Evolutionary conservation across 345 rosid species (phyloP), one percentile per base, ranked within the genome.

Genomic region (Arabis alpina): DNA sequence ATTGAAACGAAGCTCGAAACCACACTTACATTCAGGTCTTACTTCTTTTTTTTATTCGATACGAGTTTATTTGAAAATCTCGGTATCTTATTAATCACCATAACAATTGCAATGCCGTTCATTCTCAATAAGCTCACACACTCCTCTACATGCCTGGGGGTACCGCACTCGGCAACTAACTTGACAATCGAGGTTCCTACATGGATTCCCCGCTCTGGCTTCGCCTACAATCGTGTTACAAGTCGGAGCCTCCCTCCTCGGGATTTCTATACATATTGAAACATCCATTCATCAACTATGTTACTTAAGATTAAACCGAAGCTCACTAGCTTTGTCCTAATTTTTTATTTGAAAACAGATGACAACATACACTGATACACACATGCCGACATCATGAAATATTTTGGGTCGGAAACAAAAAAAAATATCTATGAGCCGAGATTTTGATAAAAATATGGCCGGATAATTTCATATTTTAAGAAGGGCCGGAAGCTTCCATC

Each of bases 161-260:
- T 32, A 32, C 36, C 8, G 36, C 7, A 6, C 36, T 32, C 7
- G 36, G 7, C 36, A 32, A 11, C 45, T 19, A 19, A 30, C 54
- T 24, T 23, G 3, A 50, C 54, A 50, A 10, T 3, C 6, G 7
- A 13, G 11, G 9, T 24, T 11, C 24, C 4, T 50, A 10, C 54
- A 50, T 3, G 30, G 30, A 19, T 50, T 23, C 54, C 9, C 4
- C 54, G 11, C 2, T 2, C n/a, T 23, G 54, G 32, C 54, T 50
- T 50, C 54, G 28, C 54, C 54, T 32, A 50, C 3, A 23, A 50
- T 23, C 54, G 2, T 50, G n/a, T 10, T 50, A 24, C 54, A 50
- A 15, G 54, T 30, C 54, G 10, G 25, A 15, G 54, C 54, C 54
- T 23, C 54, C 7, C 54, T 50, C 54, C 10, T 50, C 6, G 54